Base-by-base conservation (phyloP, 106 monocot genomes). In the Dendrobium chrysotoxum region DNA sequence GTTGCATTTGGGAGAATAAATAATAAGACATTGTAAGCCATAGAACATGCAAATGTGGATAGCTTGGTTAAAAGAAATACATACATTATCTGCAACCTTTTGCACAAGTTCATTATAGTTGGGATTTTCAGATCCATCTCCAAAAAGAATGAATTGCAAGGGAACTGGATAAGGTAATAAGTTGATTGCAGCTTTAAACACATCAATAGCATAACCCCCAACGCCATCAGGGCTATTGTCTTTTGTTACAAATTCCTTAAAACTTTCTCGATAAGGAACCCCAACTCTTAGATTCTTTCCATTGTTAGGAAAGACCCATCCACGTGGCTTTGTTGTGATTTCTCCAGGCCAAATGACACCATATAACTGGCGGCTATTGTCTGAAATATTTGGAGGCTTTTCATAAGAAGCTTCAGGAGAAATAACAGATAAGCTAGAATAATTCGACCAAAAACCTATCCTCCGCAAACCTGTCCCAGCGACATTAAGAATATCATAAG, bases 221-320 rank as follows among this genome's bases (percentile, higher is more conserved):
- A 80, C 85, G 30, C 4, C 71, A n/a, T 87, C 85, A 30, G 87
- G 83, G 5, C 81, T 81, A n/a, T 68, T 75, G 6, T 83, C 79
- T 66, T 76, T 83, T 7, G 85, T 77, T 20, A 89, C 83, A 77
- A 92, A 89, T 39, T 84, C 82, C 78, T 85, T 84, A 65, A 81
- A 92, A 76, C 87, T 84, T 46, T 70, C 68, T 73, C 89, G 83
- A 42, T 82, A 76, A 42, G 89, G 89, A 45, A 92, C 82, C 7
- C 87, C 92, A 26, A 92, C 89, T 46, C 80, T 84, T 38, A 92
- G 61, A 50, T 80, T 78, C 53, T 87, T 92, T 21, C 85, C 92
- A 77, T 89, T 86, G 54, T 87, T 73, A 10, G 89, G 85, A 79
- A 87, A 92, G n/a, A 89, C 87, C 89, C 92, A 92, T 23, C 92